These are phyloP conservation scores for Sporothrix sp. DNA, from an alignment of 2,329 filamentous ascomycete genomes.

Conservation along the genomic window DNA sequence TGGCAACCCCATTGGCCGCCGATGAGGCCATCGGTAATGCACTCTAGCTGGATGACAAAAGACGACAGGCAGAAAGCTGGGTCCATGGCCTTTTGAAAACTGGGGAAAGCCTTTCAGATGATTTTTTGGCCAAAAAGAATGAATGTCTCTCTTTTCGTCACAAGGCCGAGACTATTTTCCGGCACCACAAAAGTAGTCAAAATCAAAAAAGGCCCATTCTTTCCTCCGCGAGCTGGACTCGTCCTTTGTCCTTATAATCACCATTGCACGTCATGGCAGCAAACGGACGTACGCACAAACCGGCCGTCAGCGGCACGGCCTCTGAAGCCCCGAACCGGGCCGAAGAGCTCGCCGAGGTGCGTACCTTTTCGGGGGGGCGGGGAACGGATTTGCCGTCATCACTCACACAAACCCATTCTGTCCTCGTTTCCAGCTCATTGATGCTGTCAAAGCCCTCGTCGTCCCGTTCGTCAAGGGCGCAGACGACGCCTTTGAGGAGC, in stretches of 20 bases:
- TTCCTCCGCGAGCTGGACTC: too few relatives aligned
- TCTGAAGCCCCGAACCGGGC: constrained; percentile 22
- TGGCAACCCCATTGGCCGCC: constrained; percentile 9
- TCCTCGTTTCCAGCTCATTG: constrained; percentile 58
- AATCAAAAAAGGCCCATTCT: too few relatives aligned
- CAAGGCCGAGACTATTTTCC: too few relatives aligned
- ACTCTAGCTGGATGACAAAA: constrained; percentile 5
- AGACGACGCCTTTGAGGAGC: constrained; percentile 49
- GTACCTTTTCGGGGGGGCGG: too few relatives aligned
- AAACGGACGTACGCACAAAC: background rate
- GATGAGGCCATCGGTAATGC: constrained; percentile 13
- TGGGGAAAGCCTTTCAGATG: background rate
- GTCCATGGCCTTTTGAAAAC: background rate
- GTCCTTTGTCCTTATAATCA: background rate
- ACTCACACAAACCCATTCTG: background rate
- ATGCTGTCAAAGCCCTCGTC: constrained; percentile 56
- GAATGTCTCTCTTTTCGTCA: too few relatives aligned
- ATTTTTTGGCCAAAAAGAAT: background rate
- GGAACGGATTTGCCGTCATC: background rate
- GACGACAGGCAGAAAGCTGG: background rate
- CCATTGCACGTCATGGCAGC: background rate
- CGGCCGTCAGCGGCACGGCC: too few relatives aligned
- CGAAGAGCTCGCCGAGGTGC: constrained; percentile 24
- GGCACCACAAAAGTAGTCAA: too few relatives aligned
- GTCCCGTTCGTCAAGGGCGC: constrained; percentile 62